Conservation (phyloP, 176 grass and related monocot species). For the Oryza longistaminata region DNA sequence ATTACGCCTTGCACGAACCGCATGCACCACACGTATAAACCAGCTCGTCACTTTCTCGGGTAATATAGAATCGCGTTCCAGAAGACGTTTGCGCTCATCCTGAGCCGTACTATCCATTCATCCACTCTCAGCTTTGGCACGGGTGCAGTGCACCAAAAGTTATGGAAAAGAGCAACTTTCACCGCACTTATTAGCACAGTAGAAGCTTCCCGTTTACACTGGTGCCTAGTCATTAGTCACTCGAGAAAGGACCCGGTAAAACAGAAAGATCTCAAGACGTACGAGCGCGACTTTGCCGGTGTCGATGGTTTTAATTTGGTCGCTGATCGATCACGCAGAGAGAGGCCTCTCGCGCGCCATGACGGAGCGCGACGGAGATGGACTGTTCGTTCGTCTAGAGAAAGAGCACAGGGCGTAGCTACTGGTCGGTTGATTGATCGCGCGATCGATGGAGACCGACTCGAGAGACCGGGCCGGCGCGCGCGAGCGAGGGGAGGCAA, state of each 20-base stretch:
- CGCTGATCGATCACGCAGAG: not conserved
- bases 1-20: not conserved
- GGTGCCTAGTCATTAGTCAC: not conserved
- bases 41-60: not conserved
- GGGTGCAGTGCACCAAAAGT: not conserved
- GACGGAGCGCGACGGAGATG: not conserved
- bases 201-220: not conserved
- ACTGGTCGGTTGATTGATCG: not conserved
- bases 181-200: not conserved
- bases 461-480: not conserved
- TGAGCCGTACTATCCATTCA: not conserved
- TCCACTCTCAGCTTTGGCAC: not conserved
- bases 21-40: not conserved
- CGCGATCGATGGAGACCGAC: not conserved
- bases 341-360: not conserved
- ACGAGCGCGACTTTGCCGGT: not conserved
- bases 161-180: not conserved
- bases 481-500: too few relatives aligned
- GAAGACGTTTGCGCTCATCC: constrained; percentile 28
- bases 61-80: not conserved
- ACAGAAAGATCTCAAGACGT: not conserved
- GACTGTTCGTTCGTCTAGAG: not conserved
- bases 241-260: not conserved
- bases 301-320: not conserved
- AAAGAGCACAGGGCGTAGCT: not conserved